Percentiles rank a stretch among this genome's conserved stretches.
These are phyloP conservation scores for Penicillium sp. DNA, from an alignment of 2,329 filamentous ascomycete species.

Conservation along the genomic window DNA sequence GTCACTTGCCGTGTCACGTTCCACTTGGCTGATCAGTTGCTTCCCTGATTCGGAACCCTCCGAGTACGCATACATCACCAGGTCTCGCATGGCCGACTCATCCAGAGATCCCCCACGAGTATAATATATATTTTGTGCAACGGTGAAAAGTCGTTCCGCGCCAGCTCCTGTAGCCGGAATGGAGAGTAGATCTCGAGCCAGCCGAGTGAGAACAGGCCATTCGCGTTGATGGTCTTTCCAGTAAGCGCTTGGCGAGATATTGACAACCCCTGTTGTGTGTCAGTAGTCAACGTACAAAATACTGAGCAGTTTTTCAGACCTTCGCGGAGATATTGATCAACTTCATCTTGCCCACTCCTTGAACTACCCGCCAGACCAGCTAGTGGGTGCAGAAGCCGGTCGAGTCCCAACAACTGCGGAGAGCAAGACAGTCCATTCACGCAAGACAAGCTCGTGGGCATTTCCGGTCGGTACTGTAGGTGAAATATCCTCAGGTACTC, in stretches of 20 bases:
- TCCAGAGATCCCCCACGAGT: neutral
- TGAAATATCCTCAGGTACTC: constrained; percentile 1
- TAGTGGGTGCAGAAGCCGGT: neutral
- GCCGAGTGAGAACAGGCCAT: neutral
- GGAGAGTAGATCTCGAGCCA: neutral
- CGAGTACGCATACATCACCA: too few relatives aligned
- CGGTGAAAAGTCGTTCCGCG: neutral
- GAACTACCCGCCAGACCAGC: neutral
- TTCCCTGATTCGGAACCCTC: too few relatives aligned
- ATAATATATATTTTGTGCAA: neutral
- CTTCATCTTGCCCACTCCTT: neutral
- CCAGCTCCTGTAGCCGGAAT: neutral
- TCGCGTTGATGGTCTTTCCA: neutral
- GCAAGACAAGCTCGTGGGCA: constrained; percentile 2
- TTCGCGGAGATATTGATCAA: constrained; percentile 4
- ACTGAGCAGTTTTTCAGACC: neutral
- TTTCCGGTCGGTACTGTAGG: neutral
- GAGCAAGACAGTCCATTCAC: neutral
- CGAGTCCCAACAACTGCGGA: neutral
- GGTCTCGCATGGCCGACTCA: too few relatives aligned
- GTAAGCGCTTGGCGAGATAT: neutral
- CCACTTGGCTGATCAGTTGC: too few relatives aligned
- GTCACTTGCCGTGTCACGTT: too few relatives aligned
- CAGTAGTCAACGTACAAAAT: neutral
- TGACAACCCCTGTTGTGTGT: neutral